Conservation (phyloP, 371 early-diverging fungal genomes). For the Rhizopus sp. region DNA sequence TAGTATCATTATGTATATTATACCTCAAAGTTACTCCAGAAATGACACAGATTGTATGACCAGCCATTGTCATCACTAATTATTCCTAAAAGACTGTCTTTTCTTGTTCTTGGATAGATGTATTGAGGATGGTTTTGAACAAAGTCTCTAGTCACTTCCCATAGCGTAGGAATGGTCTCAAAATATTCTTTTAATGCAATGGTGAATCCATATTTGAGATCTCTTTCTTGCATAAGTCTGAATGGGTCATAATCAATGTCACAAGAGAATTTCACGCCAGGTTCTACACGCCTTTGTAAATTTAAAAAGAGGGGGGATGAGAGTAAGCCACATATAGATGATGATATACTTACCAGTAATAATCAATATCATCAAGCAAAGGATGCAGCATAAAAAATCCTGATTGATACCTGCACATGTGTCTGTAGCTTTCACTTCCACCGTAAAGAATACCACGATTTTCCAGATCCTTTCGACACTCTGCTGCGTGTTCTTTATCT, state of each 20-base stretch:
- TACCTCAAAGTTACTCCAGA: conserved; percentile 65
- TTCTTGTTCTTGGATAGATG: conserved; percentile 46
- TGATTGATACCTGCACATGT: conserved; percentile 92
- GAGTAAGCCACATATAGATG: conserved; percentile 65
- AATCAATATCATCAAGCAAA: conserved; percentile 77
- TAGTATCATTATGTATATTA: background rate
- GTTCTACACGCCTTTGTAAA: conserved; percentile 91
- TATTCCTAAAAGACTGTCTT: conserved; percentile 36
- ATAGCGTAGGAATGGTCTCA: conserved; percentile 85
- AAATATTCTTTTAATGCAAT: conserved; percentile 79
- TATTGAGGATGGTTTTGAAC: conserved; percentile 47
- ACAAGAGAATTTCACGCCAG: conserved; percentile 84
- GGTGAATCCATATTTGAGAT: conserved; percentile 84
- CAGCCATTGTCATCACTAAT: conserved; percentile 42
- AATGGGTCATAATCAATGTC: conserved; percentile 92
- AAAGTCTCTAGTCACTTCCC: conserved; percentile 71
- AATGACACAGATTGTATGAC: conserved; percentile 71
- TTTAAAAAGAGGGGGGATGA: conserved; percentile 63
- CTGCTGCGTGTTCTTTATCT: conserved; percentile 65
- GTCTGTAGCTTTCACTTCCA: conserved; percentile 83
- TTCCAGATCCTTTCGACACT: conserved; percentile 61
- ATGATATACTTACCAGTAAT: conserved; percentile 78
- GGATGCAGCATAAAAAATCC: conserved; percentile 90
- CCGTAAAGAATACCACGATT: conserved; percentile 78
- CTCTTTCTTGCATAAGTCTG: conserved; percentile 73